Conservation (phyloP, 495 filamentous ascomycete genomes). For the Viridothelium virens region DNA sequence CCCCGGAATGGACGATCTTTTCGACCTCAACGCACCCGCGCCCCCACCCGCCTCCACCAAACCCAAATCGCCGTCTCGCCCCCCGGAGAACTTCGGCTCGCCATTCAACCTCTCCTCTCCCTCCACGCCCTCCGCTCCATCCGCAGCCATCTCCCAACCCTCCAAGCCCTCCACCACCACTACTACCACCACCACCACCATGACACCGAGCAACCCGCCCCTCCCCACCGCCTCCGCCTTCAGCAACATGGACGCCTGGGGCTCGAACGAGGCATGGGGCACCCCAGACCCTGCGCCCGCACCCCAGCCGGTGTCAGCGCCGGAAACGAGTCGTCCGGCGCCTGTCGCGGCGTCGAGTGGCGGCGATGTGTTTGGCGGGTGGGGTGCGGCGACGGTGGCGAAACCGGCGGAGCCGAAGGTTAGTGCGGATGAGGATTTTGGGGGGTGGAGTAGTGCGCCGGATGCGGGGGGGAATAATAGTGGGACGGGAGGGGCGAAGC, state of each 20-base stretch:
- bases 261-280: slow-evolving; percentile 39
- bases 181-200: slow-evolving; percentile 25
- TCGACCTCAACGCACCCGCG: slow-evolving; percentile 60
- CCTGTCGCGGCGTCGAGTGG: slow-evolving; percentile 17
- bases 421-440: slow-evolving; percentile 82
- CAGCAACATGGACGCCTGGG: slow-evolving; percentile 44
- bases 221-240: slow-evolving; percentile 41
- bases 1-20: slow-evolving; percentile 61
- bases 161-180: slow-evolving; percentile 28
- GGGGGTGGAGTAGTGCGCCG: slow-evolving; percentile 76
- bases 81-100: slow-evolving; percentile 44
- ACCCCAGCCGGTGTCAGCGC: slow-evolving; percentile 13
- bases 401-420: slow-evolving; percentile 36
- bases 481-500: slow-evolving; percentile 23
- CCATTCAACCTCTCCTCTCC: slow-evolving; percentile 69
- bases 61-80: slow-evolving; percentile 39
- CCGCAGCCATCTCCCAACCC: not conserved
- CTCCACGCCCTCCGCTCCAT: slow-evolving; percentile 30
- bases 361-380: slow-evolving; percentile 20
- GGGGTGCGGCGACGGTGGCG: slow-evolving; percentile 12
- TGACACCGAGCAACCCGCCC: slow-evolving; percentile 26
- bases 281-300: slow-evolving; percentile 25
- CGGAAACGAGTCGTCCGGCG: slow-evolving; percentile 16
- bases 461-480: slow-evolving; percentile 38
- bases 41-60: slow-evolving; percentile 26